Conservation (phyloP, 2,329 filamentous ascomycete species). For the Fusarium sp. region DNA sequence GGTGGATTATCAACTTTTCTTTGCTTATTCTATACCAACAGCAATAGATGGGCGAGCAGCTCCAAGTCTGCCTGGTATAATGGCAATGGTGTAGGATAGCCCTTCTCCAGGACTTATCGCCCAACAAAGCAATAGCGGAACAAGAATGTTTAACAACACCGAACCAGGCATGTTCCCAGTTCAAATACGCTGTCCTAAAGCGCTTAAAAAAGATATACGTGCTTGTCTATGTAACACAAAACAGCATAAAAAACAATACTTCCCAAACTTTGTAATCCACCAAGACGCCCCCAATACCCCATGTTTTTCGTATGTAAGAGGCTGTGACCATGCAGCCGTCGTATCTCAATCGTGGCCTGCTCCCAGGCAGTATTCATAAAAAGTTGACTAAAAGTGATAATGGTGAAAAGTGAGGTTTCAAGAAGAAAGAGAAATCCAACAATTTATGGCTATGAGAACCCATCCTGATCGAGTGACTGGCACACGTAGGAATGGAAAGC, state of each 20-base stretch:
- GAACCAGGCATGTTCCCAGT: constrained; percentile 19
- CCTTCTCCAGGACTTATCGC: constrained; percentile 16
- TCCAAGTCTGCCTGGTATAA: constrained; percentile 5
- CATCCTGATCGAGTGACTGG: constrained; percentile 13
- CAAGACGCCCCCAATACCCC: constrained; percentile 29
- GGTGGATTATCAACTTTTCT: constrained; percentile 4
- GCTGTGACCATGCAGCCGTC: constrained; percentile 39
- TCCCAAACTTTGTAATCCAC: constrained; percentile 20
- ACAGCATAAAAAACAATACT: constrained; percentile 16
- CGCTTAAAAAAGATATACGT: constrained; percentile 35
- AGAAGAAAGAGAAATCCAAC: constrained; percentile 47
- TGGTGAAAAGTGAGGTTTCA: constrained; percentile 42
- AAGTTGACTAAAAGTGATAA: constrained; percentile 47
- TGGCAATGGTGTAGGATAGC: constrained; percentile 38
- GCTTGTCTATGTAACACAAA: constrained; percentile 40
- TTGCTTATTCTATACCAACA: constrained; percentile 15
- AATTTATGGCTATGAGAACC: constrained; percentile 22
- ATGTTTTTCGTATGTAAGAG: constrained; percentile 29
- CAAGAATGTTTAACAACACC: constrained; percentile 2
- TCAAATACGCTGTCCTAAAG: constrained; percentile 22
- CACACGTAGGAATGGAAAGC: background rate
- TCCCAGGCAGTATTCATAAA: constrained; percentile 34
- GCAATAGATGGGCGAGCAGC: constrained; percentile 15
- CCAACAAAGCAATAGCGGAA: constrained; percentile 15
- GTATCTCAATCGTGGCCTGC: constrained; percentile 28